A percentile compares a stretch with the other conserved stretches of the same genome.
Conservation (phyloP, 139 green algal genomes). For the Marvania coccoides region DNA sequence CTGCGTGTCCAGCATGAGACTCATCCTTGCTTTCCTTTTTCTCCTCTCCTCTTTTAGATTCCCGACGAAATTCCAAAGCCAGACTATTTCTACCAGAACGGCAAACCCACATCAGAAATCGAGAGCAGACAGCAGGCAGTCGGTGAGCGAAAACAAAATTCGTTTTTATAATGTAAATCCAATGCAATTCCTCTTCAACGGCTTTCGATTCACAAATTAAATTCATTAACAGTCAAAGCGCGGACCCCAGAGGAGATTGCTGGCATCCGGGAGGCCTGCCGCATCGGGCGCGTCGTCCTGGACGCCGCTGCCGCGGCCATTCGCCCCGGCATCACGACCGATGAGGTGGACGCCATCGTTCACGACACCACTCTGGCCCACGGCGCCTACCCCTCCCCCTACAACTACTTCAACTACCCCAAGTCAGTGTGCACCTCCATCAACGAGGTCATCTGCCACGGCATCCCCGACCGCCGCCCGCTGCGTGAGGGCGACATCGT, state of each 20-base stretch:
- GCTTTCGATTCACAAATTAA: no score
- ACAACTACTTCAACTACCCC: constrained; percentile 80
- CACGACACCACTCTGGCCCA: constrained; percentile 65
- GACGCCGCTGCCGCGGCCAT: constrained; percentile 70
- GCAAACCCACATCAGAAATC: constrained; percentile 58
- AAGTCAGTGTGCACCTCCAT: constrained; percentile 95
- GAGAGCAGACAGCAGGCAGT: constrained; percentile 63
- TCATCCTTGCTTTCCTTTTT: neutral
- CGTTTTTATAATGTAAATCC: no score
- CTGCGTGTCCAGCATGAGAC: neutral
- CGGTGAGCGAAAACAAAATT: constrained; percentile 18
- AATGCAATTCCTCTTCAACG: no score
- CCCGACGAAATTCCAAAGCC: constrained; percentile 57
- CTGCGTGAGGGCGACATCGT: constrained; percentile 94
- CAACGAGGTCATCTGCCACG: constrained; percentile 99
- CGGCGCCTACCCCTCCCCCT: constrained; percentile 89
- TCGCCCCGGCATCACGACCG: constrained; percentile 77
- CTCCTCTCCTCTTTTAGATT: constrained; percentile 39
- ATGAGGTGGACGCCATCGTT: constrained; percentile 89
- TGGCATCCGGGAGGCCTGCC: constrained; percentile 68
- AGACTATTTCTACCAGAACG: constrained; percentile 59
- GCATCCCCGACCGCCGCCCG: constrained; percentile 86
- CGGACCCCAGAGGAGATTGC: constrained; percentile 53
- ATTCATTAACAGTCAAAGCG: constrained; percentile 41
- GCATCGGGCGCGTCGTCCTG: constrained; percentile 61